These are phyloP conservation scores for Malassezia restricta DNA, from an alignment of 1,284 basidiomycete genomes.

Conservation along the genomic window DNA sequence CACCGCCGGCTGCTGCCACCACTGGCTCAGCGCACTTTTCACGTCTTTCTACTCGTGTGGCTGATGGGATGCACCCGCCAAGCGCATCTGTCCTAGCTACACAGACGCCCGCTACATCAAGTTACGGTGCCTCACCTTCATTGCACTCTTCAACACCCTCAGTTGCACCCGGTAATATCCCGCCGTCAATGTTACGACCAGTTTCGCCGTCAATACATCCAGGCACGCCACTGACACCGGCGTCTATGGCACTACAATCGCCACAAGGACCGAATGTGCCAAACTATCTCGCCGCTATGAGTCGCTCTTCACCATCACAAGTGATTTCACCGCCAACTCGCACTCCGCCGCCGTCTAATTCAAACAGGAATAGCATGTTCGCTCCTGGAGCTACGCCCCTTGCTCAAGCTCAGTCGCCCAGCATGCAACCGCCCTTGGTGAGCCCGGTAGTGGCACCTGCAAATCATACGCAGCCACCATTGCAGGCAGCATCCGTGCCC, in stretches of 20 bases:
- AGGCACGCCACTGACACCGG: neutral
- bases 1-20: slow-evolving; percentile 26
- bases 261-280: neutral
- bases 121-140: neutral
- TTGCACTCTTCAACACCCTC: neutral
- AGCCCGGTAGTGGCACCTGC: neutral
- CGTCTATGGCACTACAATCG: neutral
- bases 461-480: neutral
- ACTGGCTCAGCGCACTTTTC: slow-evolving; percentile 35
- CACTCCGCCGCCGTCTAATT: slow-evolving; percentile 27
- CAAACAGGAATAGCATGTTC: slow-evolving; percentile 14
- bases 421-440: neutral
- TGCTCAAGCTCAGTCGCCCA: slow-evolving; percentile 1
- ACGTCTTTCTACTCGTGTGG: slow-evolving; percentile 29
- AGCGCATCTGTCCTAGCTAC: slow-evolving; percentile 6
- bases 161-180: neutral
- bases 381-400: slow-evolving; percentile 13
- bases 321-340: slow-evolving; percentile 6
- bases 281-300: slow-evolving; percentile 1
- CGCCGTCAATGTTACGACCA: neutral
- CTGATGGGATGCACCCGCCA: slow-evolving; percentile 13
- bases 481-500: neutral
- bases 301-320: slow-evolving; percentile 12
- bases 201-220: neutral
- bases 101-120: slow-evolving; percentile 1